A percentile compares a stretch with the other conserved stretches of the same genome.
phyloP scores from a whole-genome alignment of 192 early-diverging fungal species.

The Entomortierella parvispora region DNA sequence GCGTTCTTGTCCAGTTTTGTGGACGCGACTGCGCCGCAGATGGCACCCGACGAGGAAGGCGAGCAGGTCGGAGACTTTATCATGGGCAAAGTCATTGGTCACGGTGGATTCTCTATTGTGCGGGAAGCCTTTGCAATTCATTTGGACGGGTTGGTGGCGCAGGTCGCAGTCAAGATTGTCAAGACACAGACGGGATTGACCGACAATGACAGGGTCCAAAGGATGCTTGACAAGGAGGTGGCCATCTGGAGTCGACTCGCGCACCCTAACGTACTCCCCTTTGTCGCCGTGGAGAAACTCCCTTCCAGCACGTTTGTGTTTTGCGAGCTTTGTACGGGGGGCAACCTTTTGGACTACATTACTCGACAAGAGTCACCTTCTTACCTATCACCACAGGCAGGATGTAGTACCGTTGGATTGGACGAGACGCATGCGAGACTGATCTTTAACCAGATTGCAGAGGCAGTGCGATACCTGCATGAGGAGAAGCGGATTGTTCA shows the following conservation, averaged over 20 bases:
- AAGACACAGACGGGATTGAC: conserved; percentile 54
- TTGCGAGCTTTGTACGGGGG: conserved; percentile 71
- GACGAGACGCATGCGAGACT: conserved; percentile 58
- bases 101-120: conserved; percentile 81
- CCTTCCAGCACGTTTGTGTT: conserved; percentile 78
- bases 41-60: conserved; percentile 66
- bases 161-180: conserved; percentile 79
- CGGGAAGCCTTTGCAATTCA: conserved; percentile 69
- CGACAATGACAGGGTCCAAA: conserved; percentile 55
- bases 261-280: conserved; percentile 74
- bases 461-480: conserved; percentile 88
- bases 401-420: conserved; percentile 44
- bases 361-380: conserved; percentile 23
- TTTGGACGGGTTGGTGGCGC: conserved; percentile 51
- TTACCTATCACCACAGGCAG: conserved; percentile 18
- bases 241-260: conserved; percentile 72
- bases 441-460: conserved; percentile 68
- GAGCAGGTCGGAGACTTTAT: conserved; percentile 80
- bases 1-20: conserved; percentile 52
- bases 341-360: conserved; percentile 71
- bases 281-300: conserved; percentile 74
- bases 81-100: conserved; percentile 74
- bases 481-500: conserved; percentile 77
- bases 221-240: conserved; percentile 70
- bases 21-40: conserved; percentile 29